Base-by-base conservation (phyloP, 306 rosid genomes). In the Cyclanthera cordifolia region DNA sequence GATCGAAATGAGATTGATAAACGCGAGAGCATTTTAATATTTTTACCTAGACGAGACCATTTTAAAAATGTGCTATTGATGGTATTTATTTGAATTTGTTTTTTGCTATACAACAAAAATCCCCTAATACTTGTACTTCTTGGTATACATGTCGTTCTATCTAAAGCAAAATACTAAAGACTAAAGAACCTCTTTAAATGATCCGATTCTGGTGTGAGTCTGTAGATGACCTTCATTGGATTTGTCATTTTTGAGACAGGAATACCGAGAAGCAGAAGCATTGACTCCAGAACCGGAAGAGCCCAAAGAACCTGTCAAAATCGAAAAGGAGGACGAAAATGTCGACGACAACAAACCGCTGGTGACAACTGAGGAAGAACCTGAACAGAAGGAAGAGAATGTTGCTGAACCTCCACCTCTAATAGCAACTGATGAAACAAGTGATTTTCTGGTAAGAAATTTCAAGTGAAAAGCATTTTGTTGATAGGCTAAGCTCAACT, bases 401-500 rank as follows among this genome's bases (percentile, higher is more conserved):
- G 78, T 67, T 43, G 76, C 24, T 13, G 88, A 84, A 73, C 82
- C 79, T 73, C 82, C 84, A 72, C 89, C 90, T 12, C 70, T 93
- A 80, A 85, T 90, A 82, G 78, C 88, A 74, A 82, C 89, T 10
- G 84, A 83, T 17, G 78, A 66, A 21, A 53, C 73, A 11, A 76
- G 81, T 20, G 99, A 93, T 80, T 75, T 93, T 52, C 82, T 93
- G 83, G 99, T 93, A 71, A 20, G 78, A 25, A 2, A 24, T 71
- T 9, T 57, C 17, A 41, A 5, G 14, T 70, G n/a, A n/a, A 12
- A 20, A 70, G 25, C 52, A 37, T 52, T 53, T 66, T 46, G 55
- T 43, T 45, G 55, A 39, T 4, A 14, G 23, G 16, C 15, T 5
- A 1, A 37, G 43, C 43, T 37, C 43, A 71, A 24, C 37, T 54